Evolutionary conservation across 176 grass and related monocot species (phyloP).

Genomic region (Cenchrus purpureus): DNA sequence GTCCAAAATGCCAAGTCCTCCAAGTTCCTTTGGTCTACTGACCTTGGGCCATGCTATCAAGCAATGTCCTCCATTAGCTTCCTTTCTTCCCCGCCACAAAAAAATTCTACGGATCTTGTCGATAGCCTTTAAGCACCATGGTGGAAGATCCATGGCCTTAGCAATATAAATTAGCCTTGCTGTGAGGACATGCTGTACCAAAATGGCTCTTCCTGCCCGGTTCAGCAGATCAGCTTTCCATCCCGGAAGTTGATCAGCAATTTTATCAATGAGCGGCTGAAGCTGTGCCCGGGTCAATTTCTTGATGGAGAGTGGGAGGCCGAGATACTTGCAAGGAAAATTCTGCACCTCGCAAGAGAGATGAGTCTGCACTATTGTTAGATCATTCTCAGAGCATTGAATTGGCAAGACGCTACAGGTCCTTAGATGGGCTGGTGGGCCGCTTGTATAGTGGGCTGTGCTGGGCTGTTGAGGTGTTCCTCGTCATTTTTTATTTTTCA

Average conservation of each 20-base stretch:
- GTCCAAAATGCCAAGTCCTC: too few relatives aligned
- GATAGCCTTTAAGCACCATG: background rate
- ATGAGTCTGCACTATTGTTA: background rate
- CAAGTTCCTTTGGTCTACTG: too few relatives aligned
- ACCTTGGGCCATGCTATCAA: background rate
- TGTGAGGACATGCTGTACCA: background rate
- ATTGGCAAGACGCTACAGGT: background rate
- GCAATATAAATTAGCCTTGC: background rate
- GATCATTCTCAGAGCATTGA: background rate
- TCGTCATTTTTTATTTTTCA: too few relatives aligned
- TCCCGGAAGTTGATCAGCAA: background rate
- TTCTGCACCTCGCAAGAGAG: background rate
- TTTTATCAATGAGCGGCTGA: background rate
- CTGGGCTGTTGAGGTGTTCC: too few relatives aligned
- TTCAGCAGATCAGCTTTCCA: background rate
- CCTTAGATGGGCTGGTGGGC: too few relatives aligned
- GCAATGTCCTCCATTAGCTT: background rate
- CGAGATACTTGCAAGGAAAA: background rate
- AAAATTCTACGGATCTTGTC: background rate
- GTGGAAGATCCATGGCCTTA: background rate
- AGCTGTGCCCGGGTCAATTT: background rate
- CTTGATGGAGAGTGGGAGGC: background rate
- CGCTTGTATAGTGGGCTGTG: too few relatives aligned
- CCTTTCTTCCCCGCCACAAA: background rate
- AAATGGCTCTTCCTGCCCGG: background rate